Evolutionary conservation across 768 basidiomycete genomes (phyloP).

Genomic region (Collybiopsis confluens): DNA sequence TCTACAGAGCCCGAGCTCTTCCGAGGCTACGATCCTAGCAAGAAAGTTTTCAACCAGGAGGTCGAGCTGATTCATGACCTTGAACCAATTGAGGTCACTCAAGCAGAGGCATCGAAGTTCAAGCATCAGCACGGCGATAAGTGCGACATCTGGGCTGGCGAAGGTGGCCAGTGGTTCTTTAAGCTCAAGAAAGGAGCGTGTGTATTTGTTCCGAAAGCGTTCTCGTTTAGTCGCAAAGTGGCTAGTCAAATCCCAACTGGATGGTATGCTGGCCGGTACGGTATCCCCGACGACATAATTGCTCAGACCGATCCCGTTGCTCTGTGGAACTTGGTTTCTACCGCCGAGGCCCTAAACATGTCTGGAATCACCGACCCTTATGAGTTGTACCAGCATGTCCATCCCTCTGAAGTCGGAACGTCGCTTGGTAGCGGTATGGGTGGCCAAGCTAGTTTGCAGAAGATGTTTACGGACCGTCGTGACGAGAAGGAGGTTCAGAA

Average conservation of each 20-base stretch:
- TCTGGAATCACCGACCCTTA: slow-evolving; percentile 98
- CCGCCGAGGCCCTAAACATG: slow-evolving; percentile 93
- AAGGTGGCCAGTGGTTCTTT: slow-evolving; percentile 94
- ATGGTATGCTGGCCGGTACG: slow-evolving; percentile 95
- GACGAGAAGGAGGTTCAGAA: slow-evolving; percentile 99
- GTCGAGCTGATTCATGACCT: slow-evolving; percentile 94
- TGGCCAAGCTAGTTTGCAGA: slow-evolving; percentile 81
- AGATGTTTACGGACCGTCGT: slow-evolving; percentile 99
- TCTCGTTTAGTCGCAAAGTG: slow-evolving; percentile 91
- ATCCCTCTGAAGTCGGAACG: slow-evolving; percentile 95
- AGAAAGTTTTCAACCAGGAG: slow-evolving; percentile 97
- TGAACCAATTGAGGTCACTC: slow-evolving; percentile 91
- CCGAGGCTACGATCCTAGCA: slow-evolving; percentile 96
- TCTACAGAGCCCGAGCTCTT: slow-evolving; percentile 89
- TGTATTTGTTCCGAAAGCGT: slow-evolving; percentile 89
- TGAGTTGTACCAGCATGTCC: slow-evolving; percentile 94
- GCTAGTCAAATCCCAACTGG: slow-evolving; percentile 97
- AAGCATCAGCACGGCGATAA: slow-evolving; percentile 96
- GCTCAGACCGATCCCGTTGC: slow-evolving; percentile 90
- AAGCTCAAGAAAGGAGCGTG: slow-evolving; percentile 99
- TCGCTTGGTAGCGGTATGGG: slow-evolving; percentile 97
- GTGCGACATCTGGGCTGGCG: slow-evolving; percentile 90
- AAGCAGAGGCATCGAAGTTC: slow-evolving; percentile 90
- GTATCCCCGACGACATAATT: slow-evolving; percentile 94
- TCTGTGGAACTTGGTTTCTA: slow-evolving; percentile 92